Percentiles rank a stretch among this genome's conserved stretches.
These are phyloP conservation scores for Tetracladium setigerum DNA, from an alignment of 495 filamentous ascomycete species.

Conservation along the genomic window DNA sequence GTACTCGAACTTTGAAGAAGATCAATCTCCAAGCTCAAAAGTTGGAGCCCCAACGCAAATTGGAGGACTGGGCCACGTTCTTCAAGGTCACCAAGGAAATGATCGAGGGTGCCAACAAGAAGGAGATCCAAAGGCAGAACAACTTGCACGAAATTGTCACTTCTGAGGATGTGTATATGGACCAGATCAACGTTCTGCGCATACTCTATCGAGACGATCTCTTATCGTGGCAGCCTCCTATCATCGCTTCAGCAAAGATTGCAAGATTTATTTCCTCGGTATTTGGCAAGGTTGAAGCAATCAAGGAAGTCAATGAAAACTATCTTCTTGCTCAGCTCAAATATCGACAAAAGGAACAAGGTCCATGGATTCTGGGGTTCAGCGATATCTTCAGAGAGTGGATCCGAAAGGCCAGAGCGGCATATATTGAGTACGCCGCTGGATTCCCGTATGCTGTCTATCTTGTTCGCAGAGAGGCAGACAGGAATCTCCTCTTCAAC, in stretches of 20 bases:
- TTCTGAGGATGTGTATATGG: constrained; percentile 85
- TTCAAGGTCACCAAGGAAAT: constrained; percentile 78
- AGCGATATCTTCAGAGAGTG: constrained; percentile 98
- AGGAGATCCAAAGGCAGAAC: constrained; percentile 91
- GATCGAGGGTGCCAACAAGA: constrained; percentile 59
- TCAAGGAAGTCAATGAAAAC: constrained; percentile 89
- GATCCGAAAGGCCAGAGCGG: constrained; percentile 85
- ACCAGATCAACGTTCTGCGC: constrained; percentile 75
- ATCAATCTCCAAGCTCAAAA: constrained; percentile 71
- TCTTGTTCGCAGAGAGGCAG: constrained; percentile 75
- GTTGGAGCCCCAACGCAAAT: constrained; percentile 58
- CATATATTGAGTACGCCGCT: constrained; percentile 89
- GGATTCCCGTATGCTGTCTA: constrained; percentile 79
- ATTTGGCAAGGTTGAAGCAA: constrained; percentile 83
- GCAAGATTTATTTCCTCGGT: constrained; percentile 74
- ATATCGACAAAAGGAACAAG: constrained; percentile 94
- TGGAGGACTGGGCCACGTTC: constrained; percentile 85
- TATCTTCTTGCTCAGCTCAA: constrained; percentile 92
- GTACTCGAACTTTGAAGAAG: constrained; percentile 89
- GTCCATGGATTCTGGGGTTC: constrained; percentile 88
- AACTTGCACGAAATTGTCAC: constrained; percentile 93
- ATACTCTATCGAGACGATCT: constrained; percentile 83
- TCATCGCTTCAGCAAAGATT: constrained; percentile 67
- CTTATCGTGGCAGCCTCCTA: constrained; percentile 61
- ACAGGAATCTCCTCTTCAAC: constrained; percentile 78